These are phyloP conservation scores for Cymbopogon citratus DNA, from an alignment of 176 grass and related monocot genomes.

Conservation along the genomic window DNA sequence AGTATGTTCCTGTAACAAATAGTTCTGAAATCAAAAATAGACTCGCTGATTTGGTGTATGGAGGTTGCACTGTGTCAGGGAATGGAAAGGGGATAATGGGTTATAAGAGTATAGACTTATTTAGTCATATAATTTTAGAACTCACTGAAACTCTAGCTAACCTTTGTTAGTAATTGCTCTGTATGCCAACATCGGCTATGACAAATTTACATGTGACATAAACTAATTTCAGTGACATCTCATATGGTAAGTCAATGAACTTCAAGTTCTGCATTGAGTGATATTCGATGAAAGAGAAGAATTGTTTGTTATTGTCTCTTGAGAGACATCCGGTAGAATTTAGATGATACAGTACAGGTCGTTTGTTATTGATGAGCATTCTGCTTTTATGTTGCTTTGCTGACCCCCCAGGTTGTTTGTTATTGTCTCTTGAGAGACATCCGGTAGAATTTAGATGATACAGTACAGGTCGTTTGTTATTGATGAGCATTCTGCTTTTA, in stretches of 20 bases:
- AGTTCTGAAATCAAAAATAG: background rate
- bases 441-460: too few species aligned
- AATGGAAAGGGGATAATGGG: background rate
- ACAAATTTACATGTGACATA: background rate
- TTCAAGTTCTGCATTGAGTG: background rate
- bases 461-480: background rate
- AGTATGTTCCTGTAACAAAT: background rate
- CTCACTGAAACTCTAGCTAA: background rate
- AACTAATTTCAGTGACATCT: background rate
- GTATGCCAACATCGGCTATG: background rate
- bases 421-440: too few species aligned
- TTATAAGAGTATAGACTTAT: background rate
- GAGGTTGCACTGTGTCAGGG: background rate
- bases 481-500: background rate
- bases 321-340: background rate
- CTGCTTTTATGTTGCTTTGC: too few species aligned
- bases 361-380: too few species aligned
- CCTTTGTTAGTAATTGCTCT: background rate
- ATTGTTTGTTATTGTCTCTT: background rate
- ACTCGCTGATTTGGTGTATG: background rate
- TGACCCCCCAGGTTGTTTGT: too few species aligned
- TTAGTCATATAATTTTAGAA: background rate
- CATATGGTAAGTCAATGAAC: background rate
- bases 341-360: background rate
- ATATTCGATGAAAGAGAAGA: background rate